These are phyloP conservation scores for Vitis hybrid DNA, from an alignment of 177 flowering plant genomes.

Conservation along the genomic window DNA sequence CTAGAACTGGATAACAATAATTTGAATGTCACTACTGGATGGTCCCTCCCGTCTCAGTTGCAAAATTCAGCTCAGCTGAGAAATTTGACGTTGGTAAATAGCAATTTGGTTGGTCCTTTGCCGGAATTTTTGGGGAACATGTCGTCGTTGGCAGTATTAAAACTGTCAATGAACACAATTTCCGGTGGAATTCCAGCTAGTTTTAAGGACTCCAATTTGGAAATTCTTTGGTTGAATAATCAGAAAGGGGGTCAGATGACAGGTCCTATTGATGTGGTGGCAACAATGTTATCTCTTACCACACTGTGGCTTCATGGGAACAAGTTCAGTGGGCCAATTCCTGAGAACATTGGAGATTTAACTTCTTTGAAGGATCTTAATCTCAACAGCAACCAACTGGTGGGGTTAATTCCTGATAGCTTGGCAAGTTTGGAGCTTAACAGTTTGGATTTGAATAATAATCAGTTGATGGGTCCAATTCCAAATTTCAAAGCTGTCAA, in stretches of 20 bases:
- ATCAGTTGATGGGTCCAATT: slow-evolving; percentile 44
- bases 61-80: slow-evolving; percentile 27
- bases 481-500: slow-evolving; percentile 35
- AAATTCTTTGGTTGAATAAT: slow-evolving; percentile 42
- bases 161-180: slow-evolving; percentile 27
- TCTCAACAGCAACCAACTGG: slow-evolving; percentile 38
- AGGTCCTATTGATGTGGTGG: slow-evolving; percentile 42
- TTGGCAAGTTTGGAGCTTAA: slow-evolving; percentile 32
- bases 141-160: slow-evolving; percentile 25
- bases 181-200: slow-evolving; percentile 40
- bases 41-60: slow-evolving; percentile 35
- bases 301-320: slow-evolving; percentile 50
- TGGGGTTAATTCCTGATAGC: slow-evolving; percentile 40
- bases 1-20: slow-evolving; percentile 39
- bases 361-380: slow-evolving; percentile 34
- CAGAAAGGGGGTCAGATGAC: slow-evolving; percentile 32
- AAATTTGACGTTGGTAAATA: slow-evolving; percentile 32
- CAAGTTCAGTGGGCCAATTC: slow-evolving; percentile 42
- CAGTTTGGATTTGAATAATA: slow-evolving; percentile 42
- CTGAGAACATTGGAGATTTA: slow-evolving; percentile 37
- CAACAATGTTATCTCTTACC: slow-evolving; percentile 27
- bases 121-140: slow-evolving; percentile 40
- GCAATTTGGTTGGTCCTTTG: slow-evolving; percentile 42
- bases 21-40: slow-evolving; percentile 41
- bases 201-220: slow-evolving; percentile 23